These are phyloP conservation scores for Pseudonitzschia multiseries DNA, from an alignment of 108 stramenopile genomes.

Conservation along the genomic window DNA sequence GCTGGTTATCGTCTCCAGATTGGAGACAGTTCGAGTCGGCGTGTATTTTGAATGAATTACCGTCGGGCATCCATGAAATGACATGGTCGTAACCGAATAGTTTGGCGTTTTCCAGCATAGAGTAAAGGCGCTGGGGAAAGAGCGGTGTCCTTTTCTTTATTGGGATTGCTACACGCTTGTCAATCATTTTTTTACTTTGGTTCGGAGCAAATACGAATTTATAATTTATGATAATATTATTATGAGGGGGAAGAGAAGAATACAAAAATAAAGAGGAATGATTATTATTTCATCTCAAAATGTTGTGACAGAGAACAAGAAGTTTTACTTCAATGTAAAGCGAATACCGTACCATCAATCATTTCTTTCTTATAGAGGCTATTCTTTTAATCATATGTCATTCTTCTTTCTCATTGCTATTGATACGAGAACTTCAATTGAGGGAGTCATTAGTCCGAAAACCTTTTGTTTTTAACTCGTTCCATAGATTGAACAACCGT, in stretches of 20 bases:
- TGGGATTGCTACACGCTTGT: background rate
- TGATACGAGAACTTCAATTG: no score
- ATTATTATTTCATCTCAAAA: slow-evolving; percentile 5
- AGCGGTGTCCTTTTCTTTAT: background rate
- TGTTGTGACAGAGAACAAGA: background rate
- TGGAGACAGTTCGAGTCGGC: background rate
- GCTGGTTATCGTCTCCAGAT: background rate
- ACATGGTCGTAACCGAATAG: slow-evolving; percentile 42
- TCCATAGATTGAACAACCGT: no score
- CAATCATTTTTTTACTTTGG: no score
- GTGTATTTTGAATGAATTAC: slow-evolving; percentile 10
- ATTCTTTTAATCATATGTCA: no score
- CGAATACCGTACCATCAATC: background rate
- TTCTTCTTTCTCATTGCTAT: no score
- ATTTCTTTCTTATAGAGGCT: no score
- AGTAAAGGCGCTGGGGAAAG: slow-evolving; percentile 39
- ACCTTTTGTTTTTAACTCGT: no score
- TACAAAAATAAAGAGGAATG: background rate
- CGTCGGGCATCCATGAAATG: slow-evolving; percentile 63
- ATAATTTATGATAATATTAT: no score
- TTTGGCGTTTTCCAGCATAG: slow-evolving; percentile 39
- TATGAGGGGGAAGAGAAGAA: no score
- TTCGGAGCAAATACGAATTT: no score
- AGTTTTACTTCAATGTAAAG: no score
- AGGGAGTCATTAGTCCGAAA: no score